Evolutionary conservation across 140 eudicot genomes (phyloP).

Genomic region (Anethum foeniculum): DNA sequence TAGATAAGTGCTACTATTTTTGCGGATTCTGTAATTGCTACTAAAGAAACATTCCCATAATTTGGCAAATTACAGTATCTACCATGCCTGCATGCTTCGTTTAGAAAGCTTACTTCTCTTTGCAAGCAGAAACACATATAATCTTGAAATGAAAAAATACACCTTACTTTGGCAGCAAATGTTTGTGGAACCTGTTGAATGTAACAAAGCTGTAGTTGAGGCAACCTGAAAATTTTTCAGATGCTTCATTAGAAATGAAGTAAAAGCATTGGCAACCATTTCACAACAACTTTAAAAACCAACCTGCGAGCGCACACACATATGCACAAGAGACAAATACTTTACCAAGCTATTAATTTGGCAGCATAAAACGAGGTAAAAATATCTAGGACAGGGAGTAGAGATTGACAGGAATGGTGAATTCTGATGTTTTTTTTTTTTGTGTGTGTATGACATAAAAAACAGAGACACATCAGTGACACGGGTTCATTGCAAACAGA

Average conservation of each 20-base stretch:
- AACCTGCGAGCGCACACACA: neutral
- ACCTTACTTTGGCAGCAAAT: neutral
- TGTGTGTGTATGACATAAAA: neutral
- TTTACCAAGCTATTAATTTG: neutral
- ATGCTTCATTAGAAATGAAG: too few relatives aligned
- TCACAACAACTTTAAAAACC: neutral
- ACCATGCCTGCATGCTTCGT: neutral
- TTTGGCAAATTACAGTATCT: neutral
- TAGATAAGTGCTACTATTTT: neutral
- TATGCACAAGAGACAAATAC: neutral
- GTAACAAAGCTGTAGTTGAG: neutral
- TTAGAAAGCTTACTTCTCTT: constrained; percentile 19
- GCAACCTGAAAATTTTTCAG: constrained; percentile 3
- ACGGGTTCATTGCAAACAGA: neutral
- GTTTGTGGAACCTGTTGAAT: constrained; percentile 10
- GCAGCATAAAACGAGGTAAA: neutral
- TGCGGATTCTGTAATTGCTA: neutral
- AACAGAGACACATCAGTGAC: neutral
- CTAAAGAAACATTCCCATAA: neutral
- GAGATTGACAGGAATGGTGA: neutral
- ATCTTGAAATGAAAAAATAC: neutral
- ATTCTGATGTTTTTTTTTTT: neutral
- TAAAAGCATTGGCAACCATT: neutral
- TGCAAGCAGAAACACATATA: constrained; percentile 27
- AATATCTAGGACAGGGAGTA: neutral